Evolutionary conservation across 176 grass and related monocot species (phyloP), one percentile per base, ranked within the genome.

Genomic region (Avena sativa): DNA sequence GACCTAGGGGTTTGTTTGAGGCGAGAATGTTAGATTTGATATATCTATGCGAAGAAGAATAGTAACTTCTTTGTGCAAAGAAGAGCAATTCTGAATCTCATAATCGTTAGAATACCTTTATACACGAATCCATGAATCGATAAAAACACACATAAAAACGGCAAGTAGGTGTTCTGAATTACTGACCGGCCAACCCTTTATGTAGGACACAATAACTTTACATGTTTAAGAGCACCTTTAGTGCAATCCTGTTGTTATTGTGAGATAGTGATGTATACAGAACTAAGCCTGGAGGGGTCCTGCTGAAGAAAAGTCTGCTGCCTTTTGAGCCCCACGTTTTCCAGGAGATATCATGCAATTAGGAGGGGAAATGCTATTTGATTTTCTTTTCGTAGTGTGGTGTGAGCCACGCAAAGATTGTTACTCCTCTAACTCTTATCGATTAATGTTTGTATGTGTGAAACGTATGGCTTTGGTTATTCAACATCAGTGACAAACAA

Each of bases 401-500:
- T 87, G 74, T 75, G 58, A 60, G 84, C 13, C 10, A 49, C 57
- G 9, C 13, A 67, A 38, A 87, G 65, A 15, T 50, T 38, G 12
- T 46, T 65, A 80, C 58, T n/a, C 49, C 75, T 91, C 50, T 59
- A 67, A 32, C 23, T 40, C 21, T 44, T 26, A 84, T 60, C 20
- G 67, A 60, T 36, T 60, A 80, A 59, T 80, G 21, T 58, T 5
- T 43, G n/a, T 8, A 38, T 38, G 17, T 11, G 26, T 79, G 56
- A 63, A 25, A 64, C 15, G 19, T 58, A 59, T 79, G 80, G 47
- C 74, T 79, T 46, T 84, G 4, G 34, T 84, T 87, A 58, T 59
- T 79, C 74, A 2, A 87, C 32, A 63, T 9, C 21, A n/a, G 2
- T 87, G 48, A 40, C 12, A 74, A 17, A 66, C 23, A 56, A 25